Conservation (phyloP, 805 yeast genomes). For the Vanderwaltozyma polyspora region DNA sequence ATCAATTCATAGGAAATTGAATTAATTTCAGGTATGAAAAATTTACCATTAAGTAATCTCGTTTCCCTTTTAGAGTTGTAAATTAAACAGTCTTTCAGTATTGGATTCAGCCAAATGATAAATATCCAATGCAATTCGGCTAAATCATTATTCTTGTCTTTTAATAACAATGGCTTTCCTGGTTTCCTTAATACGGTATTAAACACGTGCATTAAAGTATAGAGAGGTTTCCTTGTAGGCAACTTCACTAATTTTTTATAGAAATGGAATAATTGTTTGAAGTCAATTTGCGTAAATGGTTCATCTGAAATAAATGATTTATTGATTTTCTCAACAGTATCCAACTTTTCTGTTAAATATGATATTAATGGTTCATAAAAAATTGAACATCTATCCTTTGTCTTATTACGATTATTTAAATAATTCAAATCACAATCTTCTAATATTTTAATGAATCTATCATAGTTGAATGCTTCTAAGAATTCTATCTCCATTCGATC, state of each 20-base stretch:
- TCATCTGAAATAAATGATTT: constrained; percentile 39
- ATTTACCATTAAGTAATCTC: background rate
- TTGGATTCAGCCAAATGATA: constrained; percentile 60
- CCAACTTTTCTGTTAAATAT: constrained; percentile 37
- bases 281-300: constrained; percentile 32
- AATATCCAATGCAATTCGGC: constrained; percentile 45
- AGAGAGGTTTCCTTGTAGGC: constrained; percentile 53
- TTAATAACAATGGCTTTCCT: constrained; percentile 28
- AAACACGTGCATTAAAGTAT: constrained; percentile 41
- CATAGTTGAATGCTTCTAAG: too few relatives aligned
- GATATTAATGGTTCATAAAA: constrained; percentile 41
- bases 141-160: constrained; percentile 1
- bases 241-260: constrained; percentile 37
- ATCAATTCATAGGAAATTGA: constrained; percentile 55
- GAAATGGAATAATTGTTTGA: constrained; percentile 34
- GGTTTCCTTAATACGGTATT: constrained; percentile 44
- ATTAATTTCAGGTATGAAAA: constrained; percentile 37
- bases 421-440: too few relatives aligned
- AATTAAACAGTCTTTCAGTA: constrained; percentile 36
- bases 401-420: too few relatives aligned
- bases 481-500: too few relatives aligned
- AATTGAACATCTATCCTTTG: constrained; percentile 9
- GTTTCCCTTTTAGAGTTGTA: constrained; percentile 14
- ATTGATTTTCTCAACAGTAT: constrained; percentile 38
- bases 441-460: too few relatives aligned